These are phyloP conservation scores for Paramecium octaurelia DNA, from an alignment of 73 alveolate genomes.

Conservation along the genomic window DNA sequence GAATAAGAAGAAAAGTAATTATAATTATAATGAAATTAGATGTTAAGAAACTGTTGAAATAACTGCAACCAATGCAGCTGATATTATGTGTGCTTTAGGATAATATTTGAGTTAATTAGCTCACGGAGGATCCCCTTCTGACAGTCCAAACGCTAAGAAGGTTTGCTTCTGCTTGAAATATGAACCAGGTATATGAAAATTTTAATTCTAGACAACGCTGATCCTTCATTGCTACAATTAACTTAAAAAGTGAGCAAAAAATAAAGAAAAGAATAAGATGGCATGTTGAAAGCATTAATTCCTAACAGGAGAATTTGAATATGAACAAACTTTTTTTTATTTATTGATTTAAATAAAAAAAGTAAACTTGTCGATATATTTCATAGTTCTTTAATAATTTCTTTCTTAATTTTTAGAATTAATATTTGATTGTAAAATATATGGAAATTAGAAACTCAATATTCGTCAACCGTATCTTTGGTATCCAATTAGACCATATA, in stretches of 20 bases:
- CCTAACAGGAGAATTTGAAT: conserved; percentile 12
- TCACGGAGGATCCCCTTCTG: conserved; percentile 36
- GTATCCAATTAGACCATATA: conserved; percentile 71
- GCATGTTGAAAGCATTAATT: neutral
- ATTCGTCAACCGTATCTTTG: neutral
- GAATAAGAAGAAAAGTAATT: neutral
- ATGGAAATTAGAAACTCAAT: neutral
- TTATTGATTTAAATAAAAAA: conserved; percentile 5
- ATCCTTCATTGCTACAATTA: conserved; percentile 29
- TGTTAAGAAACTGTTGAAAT: conserved; percentile 49
- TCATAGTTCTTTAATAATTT: neutral
- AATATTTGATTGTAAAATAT: neutral
- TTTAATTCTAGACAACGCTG: neutral
- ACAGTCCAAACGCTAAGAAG: conserved; percentile 31
- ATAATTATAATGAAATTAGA: neutral
- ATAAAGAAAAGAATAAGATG: neutral
- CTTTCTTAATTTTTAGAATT: neutral
- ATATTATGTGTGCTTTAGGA: conserved; percentile 50
- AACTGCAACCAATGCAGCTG: conserved; percentile 50
- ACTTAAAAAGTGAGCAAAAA: neutral
- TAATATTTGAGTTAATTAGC: conserved; percentile 43
- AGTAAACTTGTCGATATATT: neutral
- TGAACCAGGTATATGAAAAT: neutral
- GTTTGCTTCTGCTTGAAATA: conserved; percentile 50
- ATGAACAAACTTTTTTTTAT: conserved; percentile 10